These are phyloP conservation scores for Pisolithus microcarpus DNA, from an alignment of 768 basidiomycete species.

Conservation along the genomic window DNA sequence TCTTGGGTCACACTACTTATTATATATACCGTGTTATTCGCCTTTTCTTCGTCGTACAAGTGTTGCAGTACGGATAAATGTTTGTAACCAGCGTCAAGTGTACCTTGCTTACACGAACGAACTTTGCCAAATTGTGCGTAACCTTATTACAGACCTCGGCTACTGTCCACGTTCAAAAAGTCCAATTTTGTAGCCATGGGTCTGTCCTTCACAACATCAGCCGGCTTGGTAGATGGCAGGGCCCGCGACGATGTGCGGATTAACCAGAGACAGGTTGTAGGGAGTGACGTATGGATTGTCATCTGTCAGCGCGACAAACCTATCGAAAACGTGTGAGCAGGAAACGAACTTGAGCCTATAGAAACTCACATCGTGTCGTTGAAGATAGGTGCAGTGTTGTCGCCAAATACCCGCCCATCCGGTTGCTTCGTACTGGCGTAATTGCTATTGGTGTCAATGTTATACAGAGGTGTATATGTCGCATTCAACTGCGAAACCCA, in stretches of 20 bases:
- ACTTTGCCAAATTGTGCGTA: no score
- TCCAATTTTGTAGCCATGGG: neutral
- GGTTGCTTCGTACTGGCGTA: conserved; percentile 46
- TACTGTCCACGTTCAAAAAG: neutral
- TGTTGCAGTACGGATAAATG: neutral
- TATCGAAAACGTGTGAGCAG: conserved; percentile 5
- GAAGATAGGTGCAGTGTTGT: conserved; percentile 33
- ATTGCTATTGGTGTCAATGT: conserved; percentile 34
- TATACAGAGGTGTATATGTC: conserved; percentile 45
- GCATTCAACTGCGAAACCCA: conserved; percentile 59
- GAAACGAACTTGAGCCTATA: neutral
- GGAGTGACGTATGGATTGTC: conserved; percentile 47
- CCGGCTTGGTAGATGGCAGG: conserved; percentile 45
- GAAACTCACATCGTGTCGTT: conserved; percentile 39
- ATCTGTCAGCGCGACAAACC: conserved; percentile 47
- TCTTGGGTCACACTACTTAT: neutral
- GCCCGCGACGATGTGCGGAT: conserved; percentile 49
- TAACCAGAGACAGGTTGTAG: conserved; percentile 46
- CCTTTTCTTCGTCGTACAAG: neutral
- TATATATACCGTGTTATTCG: neutral
- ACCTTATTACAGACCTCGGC: no score
- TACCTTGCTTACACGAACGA: no score
- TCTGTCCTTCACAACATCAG: conserved; percentile 15
- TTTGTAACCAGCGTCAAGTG: neutral
- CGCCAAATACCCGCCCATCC: conserved; percentile 38